phyloP scores from a whole-genome alignment of 176 grass and related monocot genomes.

The Phoenix roebelenii region DNA sequence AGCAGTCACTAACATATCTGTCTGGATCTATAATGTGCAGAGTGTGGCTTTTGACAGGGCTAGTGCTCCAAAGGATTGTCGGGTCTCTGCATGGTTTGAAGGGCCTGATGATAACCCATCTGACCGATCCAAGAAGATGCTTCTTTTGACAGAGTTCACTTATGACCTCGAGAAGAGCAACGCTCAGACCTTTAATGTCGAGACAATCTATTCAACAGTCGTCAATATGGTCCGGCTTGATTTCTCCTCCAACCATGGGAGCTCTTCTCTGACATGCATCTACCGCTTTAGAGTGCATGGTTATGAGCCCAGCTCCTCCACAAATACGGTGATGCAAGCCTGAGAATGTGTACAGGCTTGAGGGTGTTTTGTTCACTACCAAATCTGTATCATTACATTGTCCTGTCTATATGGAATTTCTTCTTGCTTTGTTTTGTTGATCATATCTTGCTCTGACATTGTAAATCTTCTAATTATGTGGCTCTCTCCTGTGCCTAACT shows the following conservation, averaged over 20 bases:
- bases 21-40: slow-evolving; percentile 23
- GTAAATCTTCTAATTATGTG: too few species aligned
- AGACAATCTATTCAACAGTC: slow-evolving; percentile 18
- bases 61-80: slow-evolving; percentile 58
- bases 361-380: too few species aligned
- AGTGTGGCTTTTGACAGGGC: slow-evolving; percentile 63
- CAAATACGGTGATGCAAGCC: neutral
- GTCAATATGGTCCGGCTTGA: slow-evolving; percentile 57
- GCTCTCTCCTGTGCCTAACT: too few species aligned
- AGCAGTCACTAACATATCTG: neutral
- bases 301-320: slow-evolving; percentile 24
- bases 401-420: too few species aligned
- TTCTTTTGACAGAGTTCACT: slow-evolving; percentile 29
- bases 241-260: slow-evolving; percentile 65
- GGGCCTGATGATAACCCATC: slow-evolving; percentile 15
- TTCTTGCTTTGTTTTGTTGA: too few species aligned
- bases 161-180: slow-evolving; percentile 55
- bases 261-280: slow-evolving; percentile 46
- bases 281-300: slow-evolving; percentile 72
- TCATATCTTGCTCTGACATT: too few species aligned
- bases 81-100: slow-evolving; percentile 48
- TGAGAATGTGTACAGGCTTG: neutral
- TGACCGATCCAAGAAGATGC: slow-evolving; percentile 16
- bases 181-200: slow-evolving; percentile 44
- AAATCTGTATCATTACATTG: too few species aligned